Evolutionary conservation across 179 eudicot species (phyloP).

Genomic region (Beta corolliflora): DNA sequence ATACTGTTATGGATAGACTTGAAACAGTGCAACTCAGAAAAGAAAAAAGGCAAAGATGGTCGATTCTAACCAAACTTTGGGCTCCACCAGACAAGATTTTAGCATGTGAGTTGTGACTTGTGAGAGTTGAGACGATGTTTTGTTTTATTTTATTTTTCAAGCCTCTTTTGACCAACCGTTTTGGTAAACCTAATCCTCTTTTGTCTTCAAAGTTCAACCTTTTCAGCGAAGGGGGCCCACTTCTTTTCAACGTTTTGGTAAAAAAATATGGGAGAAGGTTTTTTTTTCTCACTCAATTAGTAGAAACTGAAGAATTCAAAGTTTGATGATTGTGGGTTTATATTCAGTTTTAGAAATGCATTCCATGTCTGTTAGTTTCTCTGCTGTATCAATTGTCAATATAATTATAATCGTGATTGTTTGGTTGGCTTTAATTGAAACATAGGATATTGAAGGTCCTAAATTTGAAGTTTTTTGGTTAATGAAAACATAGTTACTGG

Average conservation of each 20-base stretch:
- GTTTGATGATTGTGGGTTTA: not conserved
- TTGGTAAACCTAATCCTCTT: not conserved
- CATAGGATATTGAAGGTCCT: too few species aligned
- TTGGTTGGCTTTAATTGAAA: too few species aligned
- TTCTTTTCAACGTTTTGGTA: not conserved
- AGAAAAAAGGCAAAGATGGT: not conserved
- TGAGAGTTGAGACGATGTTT: too few species aligned
- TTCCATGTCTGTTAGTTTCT: not conserved
- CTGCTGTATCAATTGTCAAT: not conserved
- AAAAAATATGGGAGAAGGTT: not conserved
- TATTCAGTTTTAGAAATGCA: not conserved
- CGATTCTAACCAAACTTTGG: constrained; percentile 19
- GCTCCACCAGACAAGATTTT: constrained; percentile 19
- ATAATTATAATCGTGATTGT: not conserved
- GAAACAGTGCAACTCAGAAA: not conserved
- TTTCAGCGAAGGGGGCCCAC: not conserved
- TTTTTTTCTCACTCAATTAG: not conserved
- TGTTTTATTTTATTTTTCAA: not conserved
- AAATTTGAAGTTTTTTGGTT: too few species aligned
- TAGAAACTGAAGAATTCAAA: not conserved
- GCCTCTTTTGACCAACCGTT: constrained; percentile 10
- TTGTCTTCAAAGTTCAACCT: not conserved
- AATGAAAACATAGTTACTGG: too few species aligned
- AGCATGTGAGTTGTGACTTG: not conserved
- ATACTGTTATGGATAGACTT: not conserved